Evolutionary conservation across 2,329 filamentous ascomycete species (phyloP).

Genomic region (Trichoderma afroharzianum): DNA sequence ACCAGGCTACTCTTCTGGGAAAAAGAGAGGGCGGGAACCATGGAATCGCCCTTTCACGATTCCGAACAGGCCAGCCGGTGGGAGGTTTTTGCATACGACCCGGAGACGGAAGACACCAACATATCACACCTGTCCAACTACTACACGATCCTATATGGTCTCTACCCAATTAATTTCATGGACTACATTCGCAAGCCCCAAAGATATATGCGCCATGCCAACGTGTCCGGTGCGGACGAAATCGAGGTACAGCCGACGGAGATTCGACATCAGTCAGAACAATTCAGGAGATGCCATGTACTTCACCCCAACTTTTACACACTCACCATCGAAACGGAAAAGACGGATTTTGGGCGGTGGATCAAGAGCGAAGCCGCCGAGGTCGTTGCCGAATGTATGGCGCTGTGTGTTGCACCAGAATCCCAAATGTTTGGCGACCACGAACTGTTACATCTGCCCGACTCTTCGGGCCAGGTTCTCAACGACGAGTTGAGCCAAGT

Average conservation of each 20-base stretch:
- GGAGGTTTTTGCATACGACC: constrained; percentile 60
- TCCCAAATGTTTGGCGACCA: constrained; percentile 26
- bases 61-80: constrained; percentile 44
- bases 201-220: constrained; percentile 69
- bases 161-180: constrained; percentile 84
- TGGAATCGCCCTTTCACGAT: constrained; percentile 39
- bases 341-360: constrained; percentile 72
- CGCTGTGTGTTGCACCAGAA: constrained; percentile 47
- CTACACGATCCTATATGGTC: constrained; percentile 77
- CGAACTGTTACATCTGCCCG: constrained; percentile 23
- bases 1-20: constrained; percentile 79
- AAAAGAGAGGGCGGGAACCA: constrained; percentile 42
- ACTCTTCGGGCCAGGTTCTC: constrained; percentile 22
- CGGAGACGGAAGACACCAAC: constrained; percentile 58
- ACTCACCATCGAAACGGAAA: constrained; percentile 74
- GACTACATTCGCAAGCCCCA: constrained; percentile 81
- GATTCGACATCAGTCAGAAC: constrained; percentile 71
- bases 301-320: constrained; percentile 83
- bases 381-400: constrained; percentile 75
- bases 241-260: constrained; percentile 75
- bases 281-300: constrained; percentile 68
- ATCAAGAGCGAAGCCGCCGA: constrained; percentile 76
- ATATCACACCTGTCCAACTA: constrained; percentile 69
- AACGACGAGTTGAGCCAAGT: constrained; percentile 33
- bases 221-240: constrained; percentile 66